These are phyloP conservation scores for Yamadazyma akitaensis DNA, from an alignment of 805 yeast genomes.

Conservation along the genomic window DNA sequence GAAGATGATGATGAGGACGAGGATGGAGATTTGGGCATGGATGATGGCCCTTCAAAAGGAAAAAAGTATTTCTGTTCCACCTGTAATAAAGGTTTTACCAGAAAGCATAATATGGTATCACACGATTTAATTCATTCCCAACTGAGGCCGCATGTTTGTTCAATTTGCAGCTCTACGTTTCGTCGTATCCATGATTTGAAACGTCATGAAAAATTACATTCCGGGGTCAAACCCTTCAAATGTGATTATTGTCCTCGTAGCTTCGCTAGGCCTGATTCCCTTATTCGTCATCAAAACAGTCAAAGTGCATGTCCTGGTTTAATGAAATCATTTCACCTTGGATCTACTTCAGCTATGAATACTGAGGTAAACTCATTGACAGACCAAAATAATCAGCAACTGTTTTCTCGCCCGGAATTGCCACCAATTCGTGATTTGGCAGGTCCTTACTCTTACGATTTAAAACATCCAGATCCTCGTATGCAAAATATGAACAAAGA, in stretches of 20 bases:
- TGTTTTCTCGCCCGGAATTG: conserved; percentile 1
- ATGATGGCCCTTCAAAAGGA: not conserved
- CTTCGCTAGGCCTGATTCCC: conserved; percentile 76
- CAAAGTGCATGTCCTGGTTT: conserved; percentile 33
- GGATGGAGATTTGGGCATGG: not conserved
- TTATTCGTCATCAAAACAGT: conserved; percentile 60
- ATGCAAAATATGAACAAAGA: not conserved
- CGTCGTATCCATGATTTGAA: conserved; percentile 74
- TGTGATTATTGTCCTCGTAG: conserved; percentile 60
- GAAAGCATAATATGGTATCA: conserved; percentile 72
- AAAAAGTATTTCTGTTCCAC: conserved; percentile 43
- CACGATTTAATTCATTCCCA: conserved; percentile 68
- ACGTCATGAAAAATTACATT: conserved; percentile 71
- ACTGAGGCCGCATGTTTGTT: conserved; percentile 61
- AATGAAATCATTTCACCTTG: not conserved
- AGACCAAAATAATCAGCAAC: not conserved
- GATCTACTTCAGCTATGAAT: not conserved
- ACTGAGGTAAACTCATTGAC: not conserved
- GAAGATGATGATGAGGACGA: conserved; percentile 1
- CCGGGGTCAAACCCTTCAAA: conserved; percentile 67
- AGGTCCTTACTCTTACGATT: not conserved
- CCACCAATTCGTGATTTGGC: conserved; percentile 10
- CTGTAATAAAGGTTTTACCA: conserved; percentile 63
- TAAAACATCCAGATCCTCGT: conserved; percentile 8
- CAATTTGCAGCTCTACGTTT: conserved; percentile 58